These are phyloP conservation scores for Moricandia arvensis DNA, from an alignment of 345 rosid species.

Conservation along the genomic window DNA sequence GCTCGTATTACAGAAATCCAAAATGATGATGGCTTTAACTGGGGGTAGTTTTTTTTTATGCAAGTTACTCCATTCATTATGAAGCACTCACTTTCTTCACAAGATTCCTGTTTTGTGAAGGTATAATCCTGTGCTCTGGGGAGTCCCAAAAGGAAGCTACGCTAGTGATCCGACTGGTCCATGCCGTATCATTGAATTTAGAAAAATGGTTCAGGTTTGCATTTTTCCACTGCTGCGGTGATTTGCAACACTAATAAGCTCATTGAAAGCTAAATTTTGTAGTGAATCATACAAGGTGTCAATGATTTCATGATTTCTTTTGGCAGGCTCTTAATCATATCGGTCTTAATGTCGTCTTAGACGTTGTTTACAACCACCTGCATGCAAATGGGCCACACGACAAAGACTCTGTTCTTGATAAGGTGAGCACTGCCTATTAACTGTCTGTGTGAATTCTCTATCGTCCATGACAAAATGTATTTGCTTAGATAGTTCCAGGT, in stretches of 20 bases:
- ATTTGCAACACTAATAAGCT: conserved; percentile 13
- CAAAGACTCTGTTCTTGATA: conserved; percentile 83
- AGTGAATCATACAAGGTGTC: conserved; percentile 12
- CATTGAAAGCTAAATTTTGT: conserved; percentile 7
- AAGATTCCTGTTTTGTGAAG: conserved; percentile 45
- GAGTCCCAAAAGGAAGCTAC: conserved; percentile 98
- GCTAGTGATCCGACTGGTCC: conserved; percentile 76
- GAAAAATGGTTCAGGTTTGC: conserved; percentile 93
- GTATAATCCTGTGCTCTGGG: conserved; percentile 96
- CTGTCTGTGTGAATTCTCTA: conserved; percentile 7
- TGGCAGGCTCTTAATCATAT: conserved; percentile 63
- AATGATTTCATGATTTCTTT: conserved; percentile 19
- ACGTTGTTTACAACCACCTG: conserved; percentile 95
- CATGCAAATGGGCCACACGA: conserved; percentile 80
- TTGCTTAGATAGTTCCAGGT: conserved; percentile 87
- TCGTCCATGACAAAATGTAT: conserved; percentile 21
- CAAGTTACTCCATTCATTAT: conserved; percentile 23
- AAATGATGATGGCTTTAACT: conserved; percentile 82
- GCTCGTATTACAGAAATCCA: conserved; percentile 65
- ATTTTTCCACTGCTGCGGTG: conserved; percentile 4
- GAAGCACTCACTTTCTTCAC: conserved; percentile 13
- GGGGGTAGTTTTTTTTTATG: conserved; percentile 68
- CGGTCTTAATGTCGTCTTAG: conserved; percentile 77
- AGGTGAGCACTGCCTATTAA: conserved; percentile 45
- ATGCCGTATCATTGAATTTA: conserved; percentile 69